Base-by-base conservation (phyloP, 2,329 filamentous ascomycete species). In the Claviceps fusiformis region DNA sequence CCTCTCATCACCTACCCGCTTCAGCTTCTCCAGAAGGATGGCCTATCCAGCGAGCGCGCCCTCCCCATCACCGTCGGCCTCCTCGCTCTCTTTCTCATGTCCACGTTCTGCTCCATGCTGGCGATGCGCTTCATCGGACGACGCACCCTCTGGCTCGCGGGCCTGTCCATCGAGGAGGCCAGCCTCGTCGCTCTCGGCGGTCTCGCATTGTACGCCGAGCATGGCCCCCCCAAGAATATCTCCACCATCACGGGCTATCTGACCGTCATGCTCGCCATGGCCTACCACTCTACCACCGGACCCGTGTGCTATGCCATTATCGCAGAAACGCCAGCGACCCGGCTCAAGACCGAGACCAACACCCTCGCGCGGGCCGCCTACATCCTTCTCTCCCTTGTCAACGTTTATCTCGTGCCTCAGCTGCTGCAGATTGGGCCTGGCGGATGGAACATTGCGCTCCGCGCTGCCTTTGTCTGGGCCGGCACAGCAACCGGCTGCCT, bases 1-100 rank as follows among this genome's bases (percentile, higher is more conserved):
- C 72, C 74, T 2, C 76, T 80, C 62, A 76, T 76, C 31, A 71
- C 72, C 53, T 80, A 77, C 61, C 76, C 74, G 2, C 75, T 75
- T 10, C 78, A 79, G 60, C 66, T 71, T 55, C 75, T 79, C 56
- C 67, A 76, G 56, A 74, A 78, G 62, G 76, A 74, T 3, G 76
- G 76, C 7, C 64, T 79, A 29, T 59, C 59, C 5, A 61, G 67
- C 15, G 62, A 60, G 9, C 67, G 69, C 35, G 67, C 76, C 1
- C 77, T 75, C 54, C 66, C 69, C 37, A 74, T 79, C 55, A 72
- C 73, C 3, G 66, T 78, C 59, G 75, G 68, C 3, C 65, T 69
- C 51, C 60, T 60, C 50, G 55, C 44, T 5, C 67, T 77, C 41
- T 74, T 72, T 54, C 71, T 74, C 55, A 59, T 68, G 2, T 73